Conservation (phyloP, 176 grass and related monocot genomes). For the Melocanna baccifera region DNA sequence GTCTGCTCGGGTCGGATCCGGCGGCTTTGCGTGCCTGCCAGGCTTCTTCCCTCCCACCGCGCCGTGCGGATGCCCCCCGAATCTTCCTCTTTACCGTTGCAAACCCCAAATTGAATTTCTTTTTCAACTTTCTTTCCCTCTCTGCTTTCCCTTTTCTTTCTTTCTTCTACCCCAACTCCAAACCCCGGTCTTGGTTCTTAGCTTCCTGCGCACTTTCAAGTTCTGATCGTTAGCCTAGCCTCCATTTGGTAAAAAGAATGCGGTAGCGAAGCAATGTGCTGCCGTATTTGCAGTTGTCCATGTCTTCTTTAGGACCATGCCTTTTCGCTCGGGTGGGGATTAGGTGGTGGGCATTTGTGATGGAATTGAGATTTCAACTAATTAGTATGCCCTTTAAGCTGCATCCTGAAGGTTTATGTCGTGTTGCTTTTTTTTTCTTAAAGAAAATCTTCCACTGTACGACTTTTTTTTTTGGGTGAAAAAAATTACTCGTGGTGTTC, state of each 20-base stretch:
- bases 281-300: background rate
- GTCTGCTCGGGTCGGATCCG: background rate
- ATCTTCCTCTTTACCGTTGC: slow-evolving; percentile 42
- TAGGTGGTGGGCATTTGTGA: slow-evolving; percentile 45
- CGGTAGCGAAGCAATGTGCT: background rate
- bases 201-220: background rate
- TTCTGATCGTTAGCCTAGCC: background rate
- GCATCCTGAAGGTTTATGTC: background rate
- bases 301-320: background rate
- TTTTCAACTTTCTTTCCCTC: background rate
- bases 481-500: background rate
- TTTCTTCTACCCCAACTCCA: background rate
- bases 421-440: background rate
- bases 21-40: slow-evolving; percentile 38
- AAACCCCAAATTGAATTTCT: background rate
- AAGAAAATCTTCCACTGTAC: background rate
- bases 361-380: slow-evolving; percentile 51
- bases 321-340: slow-evolving; percentile 36
- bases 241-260: background rate
- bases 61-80: background rate
- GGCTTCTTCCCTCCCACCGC: background rate
- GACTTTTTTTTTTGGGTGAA: background rate
- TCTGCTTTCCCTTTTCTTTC: background rate
- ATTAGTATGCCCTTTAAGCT: slow-evolving; percentile 18
- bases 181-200: background rate